phyloP scores from a whole-genome alignment of 2,329 filamentous ascomycete genomes.

The Lecanosticta acicola region DNA sequence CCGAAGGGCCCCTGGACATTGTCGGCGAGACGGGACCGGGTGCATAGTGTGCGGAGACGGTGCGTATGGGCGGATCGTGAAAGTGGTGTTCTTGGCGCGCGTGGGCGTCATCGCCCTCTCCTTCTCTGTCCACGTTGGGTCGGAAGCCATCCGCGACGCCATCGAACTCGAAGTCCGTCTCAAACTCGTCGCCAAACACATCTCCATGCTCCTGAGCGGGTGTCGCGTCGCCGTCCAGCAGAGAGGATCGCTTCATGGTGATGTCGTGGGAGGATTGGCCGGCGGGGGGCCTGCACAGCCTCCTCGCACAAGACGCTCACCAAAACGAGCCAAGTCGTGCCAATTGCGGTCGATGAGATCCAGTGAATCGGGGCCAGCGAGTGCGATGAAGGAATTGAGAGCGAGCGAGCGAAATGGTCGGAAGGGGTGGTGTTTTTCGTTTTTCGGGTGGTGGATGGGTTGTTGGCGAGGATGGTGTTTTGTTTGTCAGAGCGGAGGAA shows the following conservation, averaged over 20 bases:
- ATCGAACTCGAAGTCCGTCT: constrained; percentile 38
- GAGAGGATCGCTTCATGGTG: constrained; percentile 23
- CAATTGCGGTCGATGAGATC: not conserved
- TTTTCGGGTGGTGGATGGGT: not conserved
- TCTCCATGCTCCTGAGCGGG: constrained; percentile 34
- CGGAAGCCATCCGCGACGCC: constrained; percentile 44
- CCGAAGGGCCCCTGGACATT: constrained; percentile 11
- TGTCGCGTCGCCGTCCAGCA: constrained; percentile 27
- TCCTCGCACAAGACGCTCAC: constrained; percentile 15
- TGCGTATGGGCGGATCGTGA: constrained; percentile 28
- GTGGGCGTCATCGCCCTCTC: constrained; percentile 10
- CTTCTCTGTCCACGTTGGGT: constrained; percentile 31
- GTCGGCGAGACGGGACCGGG: constrained; percentile 14
- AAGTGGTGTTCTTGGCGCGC: constrained; percentile 20
- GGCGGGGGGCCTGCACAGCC: constrained; percentile 17
- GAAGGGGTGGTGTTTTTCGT: not conserved
- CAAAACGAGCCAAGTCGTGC: constrained; percentile 1
- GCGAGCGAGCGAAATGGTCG: constrained; percentile 4
- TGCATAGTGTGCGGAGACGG: constrained; percentile 29
- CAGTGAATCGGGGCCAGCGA: not conserved
- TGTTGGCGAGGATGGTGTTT: not conserved
- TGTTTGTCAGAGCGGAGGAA: not conserved
- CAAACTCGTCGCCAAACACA: constrained; percentile 47
- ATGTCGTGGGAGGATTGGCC: constrained; percentile 15
- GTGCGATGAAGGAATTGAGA: not conserved